Conservation (phyloP, 306 rosid species). For the Casuarina glauca region DNA sequence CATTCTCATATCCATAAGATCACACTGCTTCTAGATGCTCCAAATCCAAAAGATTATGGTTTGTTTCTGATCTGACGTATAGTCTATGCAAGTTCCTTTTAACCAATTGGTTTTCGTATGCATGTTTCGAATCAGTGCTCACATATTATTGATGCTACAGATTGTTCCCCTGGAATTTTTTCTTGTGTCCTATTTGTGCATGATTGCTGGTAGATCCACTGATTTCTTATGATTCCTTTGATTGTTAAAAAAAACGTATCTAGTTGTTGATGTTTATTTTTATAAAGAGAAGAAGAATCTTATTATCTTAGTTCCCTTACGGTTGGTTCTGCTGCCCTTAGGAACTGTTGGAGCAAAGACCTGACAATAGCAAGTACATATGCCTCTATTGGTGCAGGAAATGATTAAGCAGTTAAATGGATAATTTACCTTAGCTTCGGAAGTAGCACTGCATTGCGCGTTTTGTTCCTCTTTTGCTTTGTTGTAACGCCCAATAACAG, state of each 20-base stretch:
- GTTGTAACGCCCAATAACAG: not conserved
- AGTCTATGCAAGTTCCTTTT: too few species aligned
- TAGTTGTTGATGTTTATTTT: not conserved
- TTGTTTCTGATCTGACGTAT: too few species aligned
- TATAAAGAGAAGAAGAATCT: not conserved
- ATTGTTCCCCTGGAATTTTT: not conserved
- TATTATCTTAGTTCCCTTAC: not conserved
- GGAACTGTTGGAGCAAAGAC: not conserved
- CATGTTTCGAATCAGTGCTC: not conserved
- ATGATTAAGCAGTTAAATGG: too few species aligned
- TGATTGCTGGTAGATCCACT: not conserved
- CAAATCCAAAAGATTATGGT: too few species aligned
- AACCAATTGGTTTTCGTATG: not conserved
- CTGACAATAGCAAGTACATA: not conserved
- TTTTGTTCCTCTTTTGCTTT: not conserved
- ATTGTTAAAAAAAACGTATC: not conserved
- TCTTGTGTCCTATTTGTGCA: not conserved
- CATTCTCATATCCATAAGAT: too few species aligned
- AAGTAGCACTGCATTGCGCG: not conserved
- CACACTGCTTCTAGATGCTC: too few species aligned
- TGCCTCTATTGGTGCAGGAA: not conserved
- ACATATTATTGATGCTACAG: not conserved
- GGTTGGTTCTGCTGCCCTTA: not conserved
- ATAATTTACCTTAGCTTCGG: not conserved
- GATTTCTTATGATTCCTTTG: not conserved